Percentiles rank a stretch among this genome's conserved stretches.
Conservation (phyloP, 257 asterid genomes). For the Nicotiana tomentosiformis region DNA sequence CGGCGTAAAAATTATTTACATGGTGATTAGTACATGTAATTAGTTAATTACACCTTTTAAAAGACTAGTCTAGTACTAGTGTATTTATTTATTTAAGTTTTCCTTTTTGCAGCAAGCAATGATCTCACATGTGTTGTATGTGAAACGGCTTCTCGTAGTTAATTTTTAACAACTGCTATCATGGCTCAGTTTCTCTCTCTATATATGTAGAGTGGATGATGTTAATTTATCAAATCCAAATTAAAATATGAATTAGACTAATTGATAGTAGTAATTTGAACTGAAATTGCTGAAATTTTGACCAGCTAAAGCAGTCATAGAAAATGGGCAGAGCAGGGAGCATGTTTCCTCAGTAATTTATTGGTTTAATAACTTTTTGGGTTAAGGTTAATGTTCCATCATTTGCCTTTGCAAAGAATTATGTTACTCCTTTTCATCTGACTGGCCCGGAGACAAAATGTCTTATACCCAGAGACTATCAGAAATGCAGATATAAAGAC, state of each 20-base stretch:
- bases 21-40: too few species aligned
- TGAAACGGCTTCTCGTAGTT: too few species aligned
- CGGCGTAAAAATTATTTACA: neutral
- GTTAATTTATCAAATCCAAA: neutral
- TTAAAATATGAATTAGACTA: neutral
- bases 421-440: neutral
- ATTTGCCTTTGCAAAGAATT: neutral
- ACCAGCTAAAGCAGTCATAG: too few species aligned
- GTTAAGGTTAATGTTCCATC: neutral
- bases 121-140: too few species aligned
- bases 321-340: too few species aligned
- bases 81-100: too few species aligned
- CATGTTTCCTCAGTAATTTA: neutral
- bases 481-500: slow-evolving; percentile 10
- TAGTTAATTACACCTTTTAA: too few species aligned
- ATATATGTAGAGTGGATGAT: neutral
- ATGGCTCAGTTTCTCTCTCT: too few species aligned
- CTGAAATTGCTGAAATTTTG: neutral
- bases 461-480: slow-evolving; percentile 25
- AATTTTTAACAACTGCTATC: too few species aligned
- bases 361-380: neutral
- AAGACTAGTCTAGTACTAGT: too few species aligned
- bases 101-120: too few species aligned
- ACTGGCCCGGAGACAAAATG: neutral
- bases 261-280: neutral